Percentiles rank a stretch among this genome's conserved stretches.
Evolutionary conservation across 78 protist species (phyloP).

Genomic region (Kipferlia bialata): DNA sequence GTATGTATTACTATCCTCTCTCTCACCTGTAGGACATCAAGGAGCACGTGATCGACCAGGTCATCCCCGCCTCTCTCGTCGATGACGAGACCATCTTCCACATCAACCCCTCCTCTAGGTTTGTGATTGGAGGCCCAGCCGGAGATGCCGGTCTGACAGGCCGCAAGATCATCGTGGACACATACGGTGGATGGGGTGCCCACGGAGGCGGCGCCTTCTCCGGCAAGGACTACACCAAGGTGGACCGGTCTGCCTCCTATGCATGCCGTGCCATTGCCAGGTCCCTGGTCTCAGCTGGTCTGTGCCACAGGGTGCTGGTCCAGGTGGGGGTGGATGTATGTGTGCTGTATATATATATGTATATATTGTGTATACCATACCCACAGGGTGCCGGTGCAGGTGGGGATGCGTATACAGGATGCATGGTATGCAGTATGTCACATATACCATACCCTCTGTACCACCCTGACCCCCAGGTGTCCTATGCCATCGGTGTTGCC

Average conservation of each 20-base stretch:
- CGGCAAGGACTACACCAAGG: conserved; percentile 99
- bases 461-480: too few relatives aligned
- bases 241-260: conserved; percentile 98
- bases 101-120: conserved; percentile 95
- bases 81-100: conserved; percentile 85
- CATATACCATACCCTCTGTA: too few relatives aligned
- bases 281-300: conserved; percentile 86
- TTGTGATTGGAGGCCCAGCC: conserved; percentile 93
- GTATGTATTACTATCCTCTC: too few relatives aligned
- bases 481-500: conserved; percentile 98
- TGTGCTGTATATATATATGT: too few relatives aligned
- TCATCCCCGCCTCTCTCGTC: conserved; percentile 70
- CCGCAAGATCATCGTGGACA: conserved; percentile 98
- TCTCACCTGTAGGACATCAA: conserved; percentile 49
- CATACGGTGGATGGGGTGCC: conserved; percentile 99
- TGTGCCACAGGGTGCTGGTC: conserved; percentile 72
- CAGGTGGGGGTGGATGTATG: too few relatives aligned
- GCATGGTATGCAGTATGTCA: too few relatives aligned
- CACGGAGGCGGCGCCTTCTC: conserved; percentile 99
- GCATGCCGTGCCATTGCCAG: conserved; percentile 99
- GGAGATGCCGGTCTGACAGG: conserved; percentile 99
- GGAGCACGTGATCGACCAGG: conserved; percentile 68
- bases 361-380: too few relatives aligned
- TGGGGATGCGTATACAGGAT: too few relatives aligned
- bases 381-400: too few relatives aligned